Evolutionary conservation across 164 flowering plant genomes (phyloP), one percentile per base, ranked within the genome.

Genomic region (Annona squamosa): DNA sequence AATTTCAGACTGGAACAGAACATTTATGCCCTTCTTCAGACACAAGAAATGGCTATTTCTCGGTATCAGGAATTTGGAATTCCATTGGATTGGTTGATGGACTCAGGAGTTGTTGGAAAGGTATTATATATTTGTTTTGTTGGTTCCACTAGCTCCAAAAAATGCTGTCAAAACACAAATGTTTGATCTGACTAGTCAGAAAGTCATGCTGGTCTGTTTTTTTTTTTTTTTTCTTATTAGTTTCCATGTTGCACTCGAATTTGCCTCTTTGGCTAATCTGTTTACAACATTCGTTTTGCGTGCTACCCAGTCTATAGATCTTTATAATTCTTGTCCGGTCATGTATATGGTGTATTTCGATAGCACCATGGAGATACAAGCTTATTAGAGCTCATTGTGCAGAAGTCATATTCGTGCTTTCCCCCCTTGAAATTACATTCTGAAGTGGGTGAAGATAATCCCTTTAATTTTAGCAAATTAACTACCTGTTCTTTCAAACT

Each of bases 51-150:
- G 97, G 97, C 99, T 69, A 79, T 88, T 68, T 91, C 97, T 19
- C 83, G 98, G 52, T 93, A 90, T 73, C 87, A 74, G 74, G 97
- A 90, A 72, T 95, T 93, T 74, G 97, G 99, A 66, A 91, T 95
- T 68, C 98, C 99, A 16, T 85, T 84, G 66, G 85, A 95, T 74
- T 95, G 99, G 99, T 76, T 95, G 75, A 73, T 67, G 46, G 99
- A 93, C 80, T 84, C 97, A 1, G 99, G 99, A 48, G 81, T 91
- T 2, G 94, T 90, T 44, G 98, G 99, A 81, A 93, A 91, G 98
- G 98, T 95, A 85, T 73, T 73, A 62, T 71, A 66, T 61, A 52
- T 65, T 37, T 52, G 61, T 73, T 41, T 26, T 26, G 37, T 26
- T 42, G 61, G 18, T 47, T 67, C 56, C 61, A 19, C 4, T n/a